These are phyloP conservation scores for Debaryomycetaceae sp. DNA, from an alignment of 1,139 yeast genomes.

Conservation along the genomic window DNA sequence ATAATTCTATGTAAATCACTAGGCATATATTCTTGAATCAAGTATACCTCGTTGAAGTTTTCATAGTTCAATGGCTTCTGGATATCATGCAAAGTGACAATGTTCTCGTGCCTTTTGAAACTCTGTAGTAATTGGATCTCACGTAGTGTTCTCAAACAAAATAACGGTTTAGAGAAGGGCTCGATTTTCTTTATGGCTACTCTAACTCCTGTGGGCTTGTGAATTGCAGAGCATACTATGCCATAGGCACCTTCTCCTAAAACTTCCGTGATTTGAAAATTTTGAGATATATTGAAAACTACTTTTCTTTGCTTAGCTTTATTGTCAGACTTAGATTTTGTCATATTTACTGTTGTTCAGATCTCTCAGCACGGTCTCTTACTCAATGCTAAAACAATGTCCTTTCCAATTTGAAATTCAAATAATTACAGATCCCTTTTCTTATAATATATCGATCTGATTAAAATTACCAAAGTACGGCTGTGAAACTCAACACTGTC, in stretches of 20 bases:
- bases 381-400: too few relatives aligned
- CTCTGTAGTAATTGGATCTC: constrained; percentile 36
- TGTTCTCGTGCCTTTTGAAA: constrained; percentile 40
- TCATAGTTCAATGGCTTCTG: constrained; percentile 34
- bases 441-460: too few relatives aligned
- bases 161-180: constrained; percentile 35
- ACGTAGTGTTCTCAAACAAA: constrained; percentile 40
- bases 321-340: neutral
- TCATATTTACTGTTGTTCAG: neutral
- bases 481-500: too few relatives aligned
- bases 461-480: too few relatives aligned
- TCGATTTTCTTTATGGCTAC: constrained; percentile 45
- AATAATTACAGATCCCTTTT: too few relatives aligned
- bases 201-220: constrained; percentile 32
- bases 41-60: constrained; percentile 59
- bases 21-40: constrained; percentile 72
- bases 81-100: constrained; percentile 35
- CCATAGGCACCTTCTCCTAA: constrained; percentile 49
- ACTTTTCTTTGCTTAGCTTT: constrained; percentile 15
- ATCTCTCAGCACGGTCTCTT: too few relatives aligned
- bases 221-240: constrained; percentile 38
- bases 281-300: constrained; percentile 27
- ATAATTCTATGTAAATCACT: constrained; percentile 63
- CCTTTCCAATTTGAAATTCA: too few relatives aligned
- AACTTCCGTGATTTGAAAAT: constrained; percentile 41